Evolutionary conservation across 306 rosid species (phyloP), one percentile per base, ranked within the genome.

Genomic region (Arachis hypogaea): DNA sequence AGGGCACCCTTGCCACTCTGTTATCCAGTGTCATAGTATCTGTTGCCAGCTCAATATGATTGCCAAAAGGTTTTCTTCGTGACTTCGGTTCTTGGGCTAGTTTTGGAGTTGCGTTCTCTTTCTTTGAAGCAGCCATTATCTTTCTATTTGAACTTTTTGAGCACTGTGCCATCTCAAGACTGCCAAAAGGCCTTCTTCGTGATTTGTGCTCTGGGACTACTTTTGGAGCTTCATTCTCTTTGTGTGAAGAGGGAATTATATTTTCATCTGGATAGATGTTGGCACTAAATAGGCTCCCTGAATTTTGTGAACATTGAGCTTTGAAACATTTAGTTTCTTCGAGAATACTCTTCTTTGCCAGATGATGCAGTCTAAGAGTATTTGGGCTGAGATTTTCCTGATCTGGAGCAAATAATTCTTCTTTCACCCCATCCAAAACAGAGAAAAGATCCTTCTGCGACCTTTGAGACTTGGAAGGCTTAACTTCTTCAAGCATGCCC

Each of bases 381-480:
- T 88, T 81, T 69, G 94, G 91, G 68, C 89, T 85, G 67, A 81
- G 79, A 75, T 91, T 91, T 71, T 89, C 92, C 84, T 85, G 87
- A 79, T 88, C 88, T 11, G 89, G 92, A 49, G 89, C 81, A 56
- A 69, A 91, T 5, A 79, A 61, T 75, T 86, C 96, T 66, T 60
- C 69, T 36, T 14, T 47, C 11, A 49, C 90, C 69, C 78, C 82
- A 70, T 70, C 82, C 29, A 80, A 75, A 69, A 30, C 73, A 59
- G 86, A 66, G 11, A 63, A 47, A 62, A 57, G 58, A 38, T 68
- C 69, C 49, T 73, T 87, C 67, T 54, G 69, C 12, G 81, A 66
- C 66, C 63, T 60, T 29, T 56, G 50, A 66, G 85, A 74, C 58
- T 71, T 77, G 36, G 77, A 72, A 69, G 58, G 59, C 57, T 73